These are phyloP conservation scores for Cladosporium phlei DNA, from an alignment of 2,329 filamentous ascomycete species.

Conservation along the genomic window DNA sequence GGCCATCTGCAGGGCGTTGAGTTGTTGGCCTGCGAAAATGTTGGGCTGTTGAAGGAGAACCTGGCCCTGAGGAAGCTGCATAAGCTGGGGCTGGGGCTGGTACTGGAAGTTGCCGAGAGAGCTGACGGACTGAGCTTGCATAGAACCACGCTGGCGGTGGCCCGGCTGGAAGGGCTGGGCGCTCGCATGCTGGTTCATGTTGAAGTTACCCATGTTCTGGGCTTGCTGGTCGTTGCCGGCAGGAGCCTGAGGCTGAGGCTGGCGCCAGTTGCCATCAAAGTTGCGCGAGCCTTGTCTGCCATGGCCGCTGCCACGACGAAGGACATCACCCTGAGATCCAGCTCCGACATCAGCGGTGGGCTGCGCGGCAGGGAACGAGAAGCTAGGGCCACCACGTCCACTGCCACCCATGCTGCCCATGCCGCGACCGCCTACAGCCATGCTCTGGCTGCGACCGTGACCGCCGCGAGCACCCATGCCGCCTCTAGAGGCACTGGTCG, in stretches of 20 bases:
- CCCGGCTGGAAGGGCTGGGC: slow-evolving; percentile 81
- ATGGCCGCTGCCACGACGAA: slow-evolving; percentile 76
- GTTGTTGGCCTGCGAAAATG: slow-evolving; percentile 77
- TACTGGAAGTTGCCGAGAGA: slow-evolving; percentile 76
- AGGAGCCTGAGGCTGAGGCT: slow-evolving; percentile 46
- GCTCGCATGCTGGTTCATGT: slow-evolving; percentile 66
- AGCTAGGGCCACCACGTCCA: slow-evolving; percentile 60
- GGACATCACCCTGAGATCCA: slow-evolving; percentile 56
- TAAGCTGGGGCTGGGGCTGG: slow-evolving; percentile 82
- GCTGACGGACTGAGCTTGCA: slow-evolving; percentile 75
- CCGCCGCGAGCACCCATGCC: slow-evolving; percentile 39
- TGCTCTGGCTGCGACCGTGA: slow-evolving; percentile 77
- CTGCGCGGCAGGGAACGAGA: slow-evolving; percentile 57
- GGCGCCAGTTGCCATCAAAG: slow-evolving; percentile 97
- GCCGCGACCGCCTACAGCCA: slow-evolving; percentile 70
- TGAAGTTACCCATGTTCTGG: slow-evolving; percentile 56
- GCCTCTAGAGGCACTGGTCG: slow-evolving; percentile 28
- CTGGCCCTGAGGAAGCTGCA: slow-evolving; percentile 78
- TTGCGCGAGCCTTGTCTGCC: slow-evolving; percentile 81
- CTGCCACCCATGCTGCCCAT: slow-evolving; percentile 51
- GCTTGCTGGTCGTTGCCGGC: slow-evolving; percentile 45
- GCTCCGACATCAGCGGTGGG: slow-evolving; percentile 50
- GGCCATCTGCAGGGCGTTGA: slow-evolving; percentile 81
- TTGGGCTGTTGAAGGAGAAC: slow-evolving; percentile 74
- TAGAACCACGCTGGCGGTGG: slow-evolving; percentile 77